phyloP scores from a whole-genome alignment of 345 rosid genomes.

The Psidium guajava region DNA sequence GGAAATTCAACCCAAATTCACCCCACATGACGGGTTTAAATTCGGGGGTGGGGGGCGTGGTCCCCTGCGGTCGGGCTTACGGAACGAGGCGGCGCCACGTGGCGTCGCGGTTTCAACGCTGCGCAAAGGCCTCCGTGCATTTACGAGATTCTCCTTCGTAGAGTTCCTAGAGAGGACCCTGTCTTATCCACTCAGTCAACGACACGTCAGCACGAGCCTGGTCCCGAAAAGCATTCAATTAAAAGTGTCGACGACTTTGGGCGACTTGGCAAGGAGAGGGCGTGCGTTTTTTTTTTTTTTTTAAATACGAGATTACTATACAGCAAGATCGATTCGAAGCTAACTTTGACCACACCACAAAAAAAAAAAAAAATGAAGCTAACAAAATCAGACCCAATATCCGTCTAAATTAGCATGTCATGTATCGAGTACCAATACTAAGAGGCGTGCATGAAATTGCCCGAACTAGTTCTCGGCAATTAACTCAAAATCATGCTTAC shows the following conservation, averaged over 20 bases:
- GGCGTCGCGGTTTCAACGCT: not conserved
- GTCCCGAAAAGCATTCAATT: not conserved
- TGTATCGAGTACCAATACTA: not conserved
- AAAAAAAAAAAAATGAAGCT: too few species aligned
- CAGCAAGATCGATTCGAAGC: not conserved
- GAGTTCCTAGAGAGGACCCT: not conserved
- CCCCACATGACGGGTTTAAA: constrained; percentile 22
- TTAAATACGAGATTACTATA: too few species aligned
- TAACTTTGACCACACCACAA: too few species aligned
- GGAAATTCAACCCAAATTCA: constrained; percentile 66
- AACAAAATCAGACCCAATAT: not conserved
- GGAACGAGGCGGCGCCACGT: not conserved
- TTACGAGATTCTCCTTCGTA: not conserved
- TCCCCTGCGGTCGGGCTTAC: not conserved
- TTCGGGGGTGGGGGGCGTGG: not conserved
- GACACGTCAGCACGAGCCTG: not conserved
- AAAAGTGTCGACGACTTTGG: not conserved
- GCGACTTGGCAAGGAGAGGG: too few species aligned
- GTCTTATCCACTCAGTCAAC: constrained; percentile 9
- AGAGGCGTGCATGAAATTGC: not conserved
- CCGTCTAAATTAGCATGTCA: not conserved
- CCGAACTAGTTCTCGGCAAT: not conserved
- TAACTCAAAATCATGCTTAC: not conserved
- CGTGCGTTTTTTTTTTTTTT: too few species aligned
- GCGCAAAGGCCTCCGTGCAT: not conserved